Conservation (phyloP, 192 early-diverging fungal species). For the Oehlia diaphana region DNA sequence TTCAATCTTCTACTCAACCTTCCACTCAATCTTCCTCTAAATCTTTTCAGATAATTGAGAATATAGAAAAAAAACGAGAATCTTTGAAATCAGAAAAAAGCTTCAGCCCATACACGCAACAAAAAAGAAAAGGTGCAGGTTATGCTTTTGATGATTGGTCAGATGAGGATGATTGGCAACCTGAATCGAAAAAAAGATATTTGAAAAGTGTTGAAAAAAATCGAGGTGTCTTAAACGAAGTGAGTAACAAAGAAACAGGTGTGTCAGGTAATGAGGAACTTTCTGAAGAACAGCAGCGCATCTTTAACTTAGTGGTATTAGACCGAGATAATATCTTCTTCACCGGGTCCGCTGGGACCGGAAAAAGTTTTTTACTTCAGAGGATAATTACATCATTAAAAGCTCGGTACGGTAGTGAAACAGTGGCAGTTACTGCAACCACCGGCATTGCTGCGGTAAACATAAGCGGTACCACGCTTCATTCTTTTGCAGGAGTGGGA, state of each 20-base stretch:
- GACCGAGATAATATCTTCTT: constrained; percentile 51
- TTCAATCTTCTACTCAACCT: too few relatives aligned
- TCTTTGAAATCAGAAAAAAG: background rate
- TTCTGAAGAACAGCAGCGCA: constrained; percentile 31
- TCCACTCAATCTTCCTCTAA: too few relatives aligned
- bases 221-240: background rate
- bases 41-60: background rate
- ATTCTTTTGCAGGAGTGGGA: constrained; percentile 67
- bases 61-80: background rate
- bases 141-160: background rate
- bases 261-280: background rate
- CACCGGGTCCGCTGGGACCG: constrained; percentile 54
- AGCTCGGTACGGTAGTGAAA: constrained; percentile 29
- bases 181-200: background rate
- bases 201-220: background rate
- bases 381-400: constrained; percentile 42
- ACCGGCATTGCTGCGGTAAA: constrained; percentile 63
- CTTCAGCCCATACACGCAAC: background rate
- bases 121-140: background rate
- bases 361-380: constrained; percentile 38
- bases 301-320: constrained; percentile 39
- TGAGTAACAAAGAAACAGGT: background rate
- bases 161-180: background rate
- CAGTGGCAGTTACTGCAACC: constrained; percentile 54
- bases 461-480: constrained; percentile 59